Conservation (phyloP, 495 filamentous ascomycete genomes). For the Hypoxylon intermedium region DNA sequence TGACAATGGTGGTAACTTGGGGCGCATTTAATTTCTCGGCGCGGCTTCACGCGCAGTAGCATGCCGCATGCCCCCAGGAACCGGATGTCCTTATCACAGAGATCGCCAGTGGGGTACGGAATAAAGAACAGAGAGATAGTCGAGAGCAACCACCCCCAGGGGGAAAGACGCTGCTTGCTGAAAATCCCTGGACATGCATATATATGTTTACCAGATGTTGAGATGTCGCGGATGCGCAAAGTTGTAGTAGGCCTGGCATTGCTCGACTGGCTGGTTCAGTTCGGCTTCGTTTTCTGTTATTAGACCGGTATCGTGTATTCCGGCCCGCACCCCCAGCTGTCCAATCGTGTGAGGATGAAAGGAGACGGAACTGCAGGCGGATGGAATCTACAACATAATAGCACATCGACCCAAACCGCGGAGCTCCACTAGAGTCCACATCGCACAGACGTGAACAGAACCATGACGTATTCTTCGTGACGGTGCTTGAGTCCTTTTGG, state of each 20-base stretch:
- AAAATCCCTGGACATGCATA: neutral
- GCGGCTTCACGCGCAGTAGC: neutral
- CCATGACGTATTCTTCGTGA: slow-evolving; percentile 23
- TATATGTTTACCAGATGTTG: neutral
- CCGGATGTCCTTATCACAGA: neutral
- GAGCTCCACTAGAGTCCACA: slow-evolving; percentile 15
- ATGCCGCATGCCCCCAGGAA: neutral
- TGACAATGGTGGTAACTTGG: neutral
- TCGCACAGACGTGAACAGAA: slow-evolving; percentile 19
- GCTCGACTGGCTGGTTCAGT: neutral
- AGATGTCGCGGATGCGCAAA: neutral
- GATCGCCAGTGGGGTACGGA: slow-evolving; percentile 12
- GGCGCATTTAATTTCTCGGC: neutral
- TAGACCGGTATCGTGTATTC: slow-evolving; percentile 2
- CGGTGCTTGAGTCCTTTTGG: slow-evolving; percentile 3
- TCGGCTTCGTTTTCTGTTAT: slow-evolving; percentile 9
- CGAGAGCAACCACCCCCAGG: neutral
- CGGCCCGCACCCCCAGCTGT: neutral
- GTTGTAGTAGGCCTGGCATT: neutral
- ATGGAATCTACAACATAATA: neutral
- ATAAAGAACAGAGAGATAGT: neutral
- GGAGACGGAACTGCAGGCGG: neutral
- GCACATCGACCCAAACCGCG: slow-evolving; percentile 12
- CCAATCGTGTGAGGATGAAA: slow-evolving; percentile 1
- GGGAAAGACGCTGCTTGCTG: neutral